phyloP scores from a whole-genome alignment of 2,329 filamentous ascomycete species.

The Exophiala viscosa region DNA sequence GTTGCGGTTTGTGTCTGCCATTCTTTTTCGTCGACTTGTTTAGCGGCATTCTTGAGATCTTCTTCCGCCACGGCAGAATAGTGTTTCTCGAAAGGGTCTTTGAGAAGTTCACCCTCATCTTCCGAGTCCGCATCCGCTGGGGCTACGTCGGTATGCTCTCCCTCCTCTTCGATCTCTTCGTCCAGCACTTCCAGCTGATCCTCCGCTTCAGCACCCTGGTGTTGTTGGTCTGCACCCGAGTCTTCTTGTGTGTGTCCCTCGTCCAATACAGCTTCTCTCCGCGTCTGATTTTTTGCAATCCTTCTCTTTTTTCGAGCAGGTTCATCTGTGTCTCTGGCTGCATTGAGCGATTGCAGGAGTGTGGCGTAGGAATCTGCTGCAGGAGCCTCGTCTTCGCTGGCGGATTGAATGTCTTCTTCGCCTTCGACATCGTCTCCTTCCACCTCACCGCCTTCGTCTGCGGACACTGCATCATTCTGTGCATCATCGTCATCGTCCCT shows the following conservation, averaged over 20 bases:
- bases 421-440: not conserved
- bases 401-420: slow-evolving; percentile 2
- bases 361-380: slow-evolving; percentile 49
- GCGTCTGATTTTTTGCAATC: slow-evolving; percentile 34
- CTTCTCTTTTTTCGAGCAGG: slow-evolving; percentile 54
- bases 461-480: not conserved
- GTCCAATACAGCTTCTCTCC: not conserved
- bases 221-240: not conserved
- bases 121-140: slow-evolving; percentile 28
- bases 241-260: slow-evolving; percentile 22
- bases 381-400: slow-evolving; percentile 20
- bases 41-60: slow-evolving; percentile 58
- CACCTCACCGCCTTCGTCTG: slow-evolving; percentile 1
- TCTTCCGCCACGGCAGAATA: slow-evolving; percentile 57
- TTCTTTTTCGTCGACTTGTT: slow-evolving; percentile 43
- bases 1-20: slow-evolving; percentile 44
- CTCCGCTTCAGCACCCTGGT: slow-evolving; percentile 10
- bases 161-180: slow-evolving; percentile 29
- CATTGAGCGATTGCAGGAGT: slow-evolving; percentile 54
- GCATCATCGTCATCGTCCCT: slow-evolving; percentile 19
- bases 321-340: slow-evolving; percentile 38
- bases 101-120: slow-evolving; percentile 51
- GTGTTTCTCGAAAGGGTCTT: slow-evolving; percentile 76
- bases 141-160: slow-evolving; percentile 38
- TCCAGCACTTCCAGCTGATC: slow-evolving; percentile 24